Evolutionary conservation across 345 rosid genomes (phyloP).

Genomic region (Dipteronia sinensis): DNA sequence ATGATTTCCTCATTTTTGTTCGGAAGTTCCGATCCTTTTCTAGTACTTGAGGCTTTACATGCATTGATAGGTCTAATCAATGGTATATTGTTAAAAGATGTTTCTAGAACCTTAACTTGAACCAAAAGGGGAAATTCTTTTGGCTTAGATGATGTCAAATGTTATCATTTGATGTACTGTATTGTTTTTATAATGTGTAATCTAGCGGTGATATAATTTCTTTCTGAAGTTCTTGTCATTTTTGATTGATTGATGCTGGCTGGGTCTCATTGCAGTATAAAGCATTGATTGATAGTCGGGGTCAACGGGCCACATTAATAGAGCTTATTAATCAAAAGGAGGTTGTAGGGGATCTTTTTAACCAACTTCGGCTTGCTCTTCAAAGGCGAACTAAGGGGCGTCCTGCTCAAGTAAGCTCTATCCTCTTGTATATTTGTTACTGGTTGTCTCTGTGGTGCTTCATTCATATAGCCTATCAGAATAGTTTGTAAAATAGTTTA

Average conservation of each 20-base stretch:
- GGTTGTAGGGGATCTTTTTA: slow-evolving; percentile 87
- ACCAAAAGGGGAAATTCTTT: background rate
- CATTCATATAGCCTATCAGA: background rate
- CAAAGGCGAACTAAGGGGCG: slow-evolving; percentile 76
- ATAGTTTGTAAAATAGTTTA: too few species aligned
- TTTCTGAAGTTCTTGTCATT: background rate
- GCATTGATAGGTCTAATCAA: background rate
- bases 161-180: background rate
- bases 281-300: slow-evolving; percentile 75
- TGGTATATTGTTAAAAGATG: background rate
- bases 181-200: background rate
- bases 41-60: background rate
- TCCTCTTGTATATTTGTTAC: slow-evolving; percentile 15
- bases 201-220: background rate
- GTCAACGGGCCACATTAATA: slow-evolving; percentile 62
- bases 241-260: slow-evolving; percentile 10
- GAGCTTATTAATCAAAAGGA: slow-evolving; percentile 91
- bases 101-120: background rate
- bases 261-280: slow-evolving; percentile 56
- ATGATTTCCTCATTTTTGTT: background rate
- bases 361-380: slow-evolving; percentile 87
- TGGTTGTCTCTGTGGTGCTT: slow-evolving; percentile 7
- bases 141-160: background rate
- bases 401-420: slow-evolving; percentile 82
- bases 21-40: background rate